Evolutionary conservation across 129 eudicot genomes (phyloP), one percentile per base, ranked within the genome.

Genomic region (Logfia minima): DNA sequence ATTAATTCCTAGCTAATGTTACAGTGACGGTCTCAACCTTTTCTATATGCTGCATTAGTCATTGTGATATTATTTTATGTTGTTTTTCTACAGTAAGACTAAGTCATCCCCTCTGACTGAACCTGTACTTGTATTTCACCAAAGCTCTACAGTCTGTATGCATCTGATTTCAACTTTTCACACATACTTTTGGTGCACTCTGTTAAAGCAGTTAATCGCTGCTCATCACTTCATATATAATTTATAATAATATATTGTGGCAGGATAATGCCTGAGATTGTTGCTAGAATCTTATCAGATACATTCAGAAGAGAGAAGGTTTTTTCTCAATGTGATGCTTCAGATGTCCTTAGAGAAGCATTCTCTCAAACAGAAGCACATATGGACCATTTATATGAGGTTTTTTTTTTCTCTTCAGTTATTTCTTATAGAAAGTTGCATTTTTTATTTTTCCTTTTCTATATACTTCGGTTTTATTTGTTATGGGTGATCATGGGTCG

Each of bases 311-410:
- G 84, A 61, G 88, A 90, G 79, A 84, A 63, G 79, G 90, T 92
- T 82, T 85, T 92, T 69, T 80, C 92, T 68, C 87, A 76, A 35
- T 76, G 88, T 67, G 90, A 92, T 81, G 98, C 98, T 31, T 90
- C 98, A 35, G 98, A 92, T 83, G 92, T 92, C 82, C 96, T 92
- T 72, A 84, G 86, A 84, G 96, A 92, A 77, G 98, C 96, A 76
- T 92, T 92, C 75, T 79, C 79, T 70, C 90, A 88, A 74, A 88
- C 93, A 60, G 98, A 92, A 85, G 90, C 90, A 56, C 74, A 79
- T 77, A 71, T 92, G 81, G 86, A 88, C 65, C 84, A 92, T 80
- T 85, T 81, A 82, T 92, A 92, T 63, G 98, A 92, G 98, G 98
- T 92, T 76, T 19, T 70, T 28, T 51, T 63, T 74, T 52, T 26